A percentile compares a stretch with the other conserved stretches of the same genome.
phyloP scores from a whole-genome alignment of 148 eudicot genomes.

The Chenopodium quinoa region DNA sequence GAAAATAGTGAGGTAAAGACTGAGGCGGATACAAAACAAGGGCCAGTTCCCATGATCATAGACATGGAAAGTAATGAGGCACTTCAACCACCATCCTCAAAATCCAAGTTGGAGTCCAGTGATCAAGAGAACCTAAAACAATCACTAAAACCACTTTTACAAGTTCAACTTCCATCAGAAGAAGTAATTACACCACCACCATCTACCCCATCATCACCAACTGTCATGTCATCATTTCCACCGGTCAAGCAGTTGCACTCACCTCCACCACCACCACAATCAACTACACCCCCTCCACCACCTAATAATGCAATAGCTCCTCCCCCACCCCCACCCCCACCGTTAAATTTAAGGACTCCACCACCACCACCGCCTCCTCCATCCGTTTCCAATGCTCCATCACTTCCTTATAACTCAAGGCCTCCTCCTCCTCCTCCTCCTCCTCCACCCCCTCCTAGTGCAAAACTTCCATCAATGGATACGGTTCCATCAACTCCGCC shows the following conservation, averaged over 20 bases:
- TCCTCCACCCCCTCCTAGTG: slow-evolving; percentile 14
- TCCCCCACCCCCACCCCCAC: slow-evolving; percentile 30
- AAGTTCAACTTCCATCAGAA: slow-evolving; percentile 16
- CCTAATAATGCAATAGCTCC: slow-evolving; percentile 3
- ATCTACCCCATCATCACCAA: slow-evolving; percentile 12
- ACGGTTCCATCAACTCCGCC: slow-evolving; percentile 23
- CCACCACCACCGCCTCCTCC: slow-evolving; percentile 17
- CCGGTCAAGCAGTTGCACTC: slow-evolving; percentile 22
- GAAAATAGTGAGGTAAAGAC: slow-evolving; percentile 1
- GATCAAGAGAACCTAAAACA: background rate
- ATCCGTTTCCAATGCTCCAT: slow-evolving; percentile 4
- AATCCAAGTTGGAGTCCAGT: slow-evolving; percentile 14
- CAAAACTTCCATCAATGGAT: slow-evolving; percentile 20
- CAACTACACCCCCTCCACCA: background rate
- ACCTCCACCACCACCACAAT: slow-evolving; percentile 22
- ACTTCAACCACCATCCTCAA: slow-evolving; percentile 14
- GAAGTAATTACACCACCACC: slow-evolving; percentile 7
- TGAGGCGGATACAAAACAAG: slow-evolving; percentile 1
- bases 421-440: slow-evolving; percentile 20
- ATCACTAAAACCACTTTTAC: background rate
- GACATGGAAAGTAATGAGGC: slow-evolving; percentile 18
- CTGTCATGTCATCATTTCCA: slow-evolving; percentile 3
- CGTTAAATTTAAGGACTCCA: background rate
- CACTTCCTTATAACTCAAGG: slow-evolving; percentile 22
- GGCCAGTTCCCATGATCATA: slow-evolving; percentile 25